Base-by-base conservation (phyloP, 495 filamentous ascomycete species). In the Pseudevernia furfuracea region DNA sequence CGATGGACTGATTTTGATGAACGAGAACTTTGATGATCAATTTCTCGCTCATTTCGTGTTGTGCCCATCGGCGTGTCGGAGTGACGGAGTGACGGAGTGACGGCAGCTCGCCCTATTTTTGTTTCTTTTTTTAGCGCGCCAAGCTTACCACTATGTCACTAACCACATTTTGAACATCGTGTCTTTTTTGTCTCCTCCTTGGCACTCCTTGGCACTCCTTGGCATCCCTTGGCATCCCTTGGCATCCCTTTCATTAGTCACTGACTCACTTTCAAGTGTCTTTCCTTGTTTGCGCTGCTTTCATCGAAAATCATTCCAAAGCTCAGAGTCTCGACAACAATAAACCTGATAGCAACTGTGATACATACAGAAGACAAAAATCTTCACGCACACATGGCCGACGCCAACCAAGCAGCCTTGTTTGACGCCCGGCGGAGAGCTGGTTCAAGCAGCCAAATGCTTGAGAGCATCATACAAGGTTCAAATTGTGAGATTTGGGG, bases 391-490 rank as follows among this genome's bases (percentile, higher is more conserved):
- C 23, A 34, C 17, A 55, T 68, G 66, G 49, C 66, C 38, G 66
- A 68, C 52, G 43, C 67, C 44, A 61, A 62, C 15, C 72, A 75
- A 55, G 81, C 79, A 43, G 79, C 81, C 36, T 71, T 82, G 44
- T 80, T 81, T 64, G 77, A 77, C 72, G 77, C 77, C 66, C 74
- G 78, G 49, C 75, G 78, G 63, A 76, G 80, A 46, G 93, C 90
- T 60, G 93, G 94, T 71, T 85, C 88, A 64, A 85, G 83, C 73
- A 91, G 87, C 65, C 83, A 88, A 71, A 84, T 98, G 70, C 85
- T 98, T 74, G 95, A 97, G 71, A 91, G 87, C 76, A 98, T 98
- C 71, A 91, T 97, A 68, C 89, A 93, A 68, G 90, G 89, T 64
- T 95, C 92, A 64, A 98, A 98, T 80, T 98, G 94, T 97, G 78